Conservation (phyloP, 1,139 yeast species). For the Kodamaea alishanica region DNA sequence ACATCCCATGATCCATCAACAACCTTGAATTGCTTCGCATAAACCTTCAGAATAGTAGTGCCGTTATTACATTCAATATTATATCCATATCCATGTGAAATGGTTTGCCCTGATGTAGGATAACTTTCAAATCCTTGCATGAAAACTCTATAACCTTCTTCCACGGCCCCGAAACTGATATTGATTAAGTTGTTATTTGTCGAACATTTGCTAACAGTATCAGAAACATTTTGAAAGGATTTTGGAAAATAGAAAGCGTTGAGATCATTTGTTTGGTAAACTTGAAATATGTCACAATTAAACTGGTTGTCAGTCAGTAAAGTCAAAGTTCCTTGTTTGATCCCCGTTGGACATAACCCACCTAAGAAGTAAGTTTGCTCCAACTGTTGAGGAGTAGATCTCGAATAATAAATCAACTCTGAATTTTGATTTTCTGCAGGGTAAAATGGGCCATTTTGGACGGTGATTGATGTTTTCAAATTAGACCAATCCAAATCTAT, state of each 20-base stretch:
- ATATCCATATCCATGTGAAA: conserved; percentile 14
- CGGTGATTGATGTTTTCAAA: conserved; percentile 9
- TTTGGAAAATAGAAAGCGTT: conserved; percentile 19
- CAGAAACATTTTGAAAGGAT: conserved; percentile 4
- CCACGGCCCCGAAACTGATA: conserved; percentile 10
- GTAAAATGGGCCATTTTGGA: conserved; percentile 15
- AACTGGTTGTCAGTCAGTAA: conserved; percentile 13
- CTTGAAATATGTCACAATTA: conserved; percentile 15
- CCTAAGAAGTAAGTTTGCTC: conserved; percentile 17
- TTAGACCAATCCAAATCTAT: conserved; percentile 14
- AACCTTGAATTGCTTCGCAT: conserved; percentile 11
- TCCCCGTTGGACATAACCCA: conserved; percentile 15
- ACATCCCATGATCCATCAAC: conserved; percentile 10
- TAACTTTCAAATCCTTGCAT: conserved; percentile 16
- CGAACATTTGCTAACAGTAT: conserved; percentile 8
- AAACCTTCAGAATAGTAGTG: conserved; percentile 5
- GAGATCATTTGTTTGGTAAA: conserved; percentile 12
- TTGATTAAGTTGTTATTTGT: conserved; percentile 6
- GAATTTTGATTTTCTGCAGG: conserved; percentile 8
- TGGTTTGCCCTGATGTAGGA: conserved; percentile 1
- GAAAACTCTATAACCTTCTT: conserved; percentile 14
- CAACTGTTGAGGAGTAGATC: conserved; percentile 16
- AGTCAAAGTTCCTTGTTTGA: conserved; percentile 12
- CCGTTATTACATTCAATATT: conserved; percentile 15
- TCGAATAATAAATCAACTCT: conserved; percentile 15